phyloP scores from a whole-genome alignment of 1,284 basidiomycete genomes.

The Prillingera fragicola region DNA sequence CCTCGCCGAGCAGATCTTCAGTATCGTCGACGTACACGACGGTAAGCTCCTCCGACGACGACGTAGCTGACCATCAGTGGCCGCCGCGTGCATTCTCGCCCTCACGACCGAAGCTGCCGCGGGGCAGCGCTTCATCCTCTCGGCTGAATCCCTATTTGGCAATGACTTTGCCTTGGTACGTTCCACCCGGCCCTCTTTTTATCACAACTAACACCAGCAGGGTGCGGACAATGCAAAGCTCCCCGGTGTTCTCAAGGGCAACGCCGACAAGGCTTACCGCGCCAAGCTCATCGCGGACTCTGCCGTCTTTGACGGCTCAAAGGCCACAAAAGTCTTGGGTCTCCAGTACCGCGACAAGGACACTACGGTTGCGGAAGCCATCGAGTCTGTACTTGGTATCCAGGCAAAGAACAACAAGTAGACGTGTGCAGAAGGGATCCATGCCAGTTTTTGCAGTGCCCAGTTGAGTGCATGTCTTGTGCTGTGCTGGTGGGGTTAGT shows the following conservation, averaged over 20 bases:
- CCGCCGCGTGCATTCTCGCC: not conserved
- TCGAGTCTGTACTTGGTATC: too few species aligned
- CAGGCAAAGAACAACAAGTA: too few species aligned
- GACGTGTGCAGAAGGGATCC: too few species aligned
- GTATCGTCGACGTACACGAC: not conserved
- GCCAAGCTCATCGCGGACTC: not conserved
- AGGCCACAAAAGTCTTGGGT: constrained; percentile 32
- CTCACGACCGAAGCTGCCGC: not conserved
- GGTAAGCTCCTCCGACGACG: too few species aligned
- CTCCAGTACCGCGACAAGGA: constrained; percentile 25
- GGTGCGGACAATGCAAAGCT: not conserved
- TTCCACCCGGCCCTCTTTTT: too few species aligned
- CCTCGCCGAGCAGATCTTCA: not conserved
- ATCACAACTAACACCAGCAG: too few species aligned
- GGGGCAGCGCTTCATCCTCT: not conserved
- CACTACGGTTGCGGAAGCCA: constrained; percentile 20
- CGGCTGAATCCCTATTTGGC: not conserved
- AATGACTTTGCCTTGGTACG: not conserved
- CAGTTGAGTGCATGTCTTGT: too few species aligned
- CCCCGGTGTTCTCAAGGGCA: constrained; percentile 2
- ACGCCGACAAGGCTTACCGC: constrained; percentile 5
- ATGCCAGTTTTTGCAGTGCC: too few species aligned
- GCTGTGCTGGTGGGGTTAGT: too few species aligned
- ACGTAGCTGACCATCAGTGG: too few species aligned
- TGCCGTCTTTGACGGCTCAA: constrained; percentile 27